These are phyloP conservation scores for Yamadazyma takamatsuzukensis DNA, from an alignment of 805 yeast genomes.

Conservation along the genomic window DNA sequence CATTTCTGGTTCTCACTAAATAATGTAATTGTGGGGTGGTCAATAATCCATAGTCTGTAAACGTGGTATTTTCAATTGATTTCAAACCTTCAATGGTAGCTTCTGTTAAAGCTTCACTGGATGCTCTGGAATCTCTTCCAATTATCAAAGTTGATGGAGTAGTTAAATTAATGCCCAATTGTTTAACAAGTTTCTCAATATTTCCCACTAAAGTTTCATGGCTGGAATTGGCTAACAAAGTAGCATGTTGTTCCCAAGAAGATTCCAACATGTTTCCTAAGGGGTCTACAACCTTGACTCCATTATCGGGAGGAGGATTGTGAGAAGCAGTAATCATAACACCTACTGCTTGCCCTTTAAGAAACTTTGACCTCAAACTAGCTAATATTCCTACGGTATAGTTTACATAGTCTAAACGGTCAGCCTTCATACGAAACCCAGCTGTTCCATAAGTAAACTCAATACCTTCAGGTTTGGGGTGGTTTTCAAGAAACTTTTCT, in stretches of 20 bases:
- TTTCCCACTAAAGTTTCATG: constrained; percentile 40
- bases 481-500: constrained; percentile 7
- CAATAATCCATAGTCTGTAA: constrained; percentile 59
- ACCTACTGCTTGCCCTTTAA: constrained; percentile 74
- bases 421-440: constrained; percentile 82
- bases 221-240: constrained; percentile 69
- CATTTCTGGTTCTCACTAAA: constrained; percentile 70
- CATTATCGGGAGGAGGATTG: constrained; percentile 88
- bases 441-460: constrained; percentile 82
- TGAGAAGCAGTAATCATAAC: constrained; percentile 96
- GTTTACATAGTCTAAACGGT: constrained; percentile 71
- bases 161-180: constrained; percentile 44
- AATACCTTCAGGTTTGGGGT: constrained; percentile 10
- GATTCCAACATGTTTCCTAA: constrained; percentile 84
- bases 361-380: constrained; percentile 68
- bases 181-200: constrained; percentile 35
- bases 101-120: constrained; percentile 63
- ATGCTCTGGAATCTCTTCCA: constrained; percentile 86
- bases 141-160: constrained; percentile 50
- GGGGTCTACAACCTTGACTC: constrained; percentile 93
- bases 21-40: constrained; percentile 97
- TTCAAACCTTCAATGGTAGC: constrained; percentile 62
- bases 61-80: constrained; percentile 39
- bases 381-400: constrained; percentile 84
- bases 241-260: constrained; percentile 81